A percentile compares a stretch with the other conserved stretches of the same genome.
Conservation (phyloP, 371 early-diverging fungal genomes). For the Mucor circinelloides region DNA sequence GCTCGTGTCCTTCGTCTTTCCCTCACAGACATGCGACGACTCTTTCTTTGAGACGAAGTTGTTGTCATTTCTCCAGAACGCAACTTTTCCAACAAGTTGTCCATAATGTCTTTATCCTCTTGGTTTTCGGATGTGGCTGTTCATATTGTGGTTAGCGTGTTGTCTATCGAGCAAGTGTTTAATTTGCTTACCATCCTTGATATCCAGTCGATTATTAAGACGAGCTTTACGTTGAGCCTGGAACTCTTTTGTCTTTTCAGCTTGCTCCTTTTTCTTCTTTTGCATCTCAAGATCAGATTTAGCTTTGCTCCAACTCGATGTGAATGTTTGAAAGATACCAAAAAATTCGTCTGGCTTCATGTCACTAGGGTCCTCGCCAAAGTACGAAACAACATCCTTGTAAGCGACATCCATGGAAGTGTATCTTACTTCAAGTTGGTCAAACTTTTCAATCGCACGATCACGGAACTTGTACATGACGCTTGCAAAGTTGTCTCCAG, state of each 20-base stretch:
- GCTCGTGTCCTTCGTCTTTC: conserved; percentile 57
- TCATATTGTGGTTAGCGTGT: not conserved
- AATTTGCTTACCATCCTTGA: conserved; percentile 35
- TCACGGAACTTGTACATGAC: conserved; percentile 57
- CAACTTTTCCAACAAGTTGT: conserved; percentile 78
- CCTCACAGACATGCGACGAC: conserved; percentile 38
- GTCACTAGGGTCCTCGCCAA: conserved; percentile 80
- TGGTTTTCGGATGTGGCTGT: conserved; percentile 34
- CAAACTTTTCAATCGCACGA: conserved; percentile 48
- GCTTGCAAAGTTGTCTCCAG: conserved; percentile 42
- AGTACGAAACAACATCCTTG: conserved; percentile 71
- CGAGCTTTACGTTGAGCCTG: conserved; percentile 52
- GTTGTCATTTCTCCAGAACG: conserved; percentile 70
- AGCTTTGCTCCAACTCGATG: conserved; percentile 67
- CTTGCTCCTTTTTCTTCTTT: conserved; percentile 41
- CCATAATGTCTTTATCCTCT: conserved; percentile 82
- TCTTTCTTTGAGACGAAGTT: conserved; percentile 54
- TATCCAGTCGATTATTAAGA: conserved; percentile 40
- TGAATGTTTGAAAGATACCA: conserved; percentile 83
- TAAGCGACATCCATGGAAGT: conserved; percentile 68
- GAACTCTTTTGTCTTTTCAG: conserved; percentile 38
- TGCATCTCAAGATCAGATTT: conserved; percentile 37
- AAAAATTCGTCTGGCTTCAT: conserved; percentile 92
- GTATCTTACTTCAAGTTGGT: conserved; percentile 54
- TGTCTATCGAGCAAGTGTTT: not conserved